A percentile compares a stretch with the other conserved stretches of the same genome.
Conservation (phyloP, 2,329 filamentous ascomycete genomes). For the Nemania sp. region DNA sequence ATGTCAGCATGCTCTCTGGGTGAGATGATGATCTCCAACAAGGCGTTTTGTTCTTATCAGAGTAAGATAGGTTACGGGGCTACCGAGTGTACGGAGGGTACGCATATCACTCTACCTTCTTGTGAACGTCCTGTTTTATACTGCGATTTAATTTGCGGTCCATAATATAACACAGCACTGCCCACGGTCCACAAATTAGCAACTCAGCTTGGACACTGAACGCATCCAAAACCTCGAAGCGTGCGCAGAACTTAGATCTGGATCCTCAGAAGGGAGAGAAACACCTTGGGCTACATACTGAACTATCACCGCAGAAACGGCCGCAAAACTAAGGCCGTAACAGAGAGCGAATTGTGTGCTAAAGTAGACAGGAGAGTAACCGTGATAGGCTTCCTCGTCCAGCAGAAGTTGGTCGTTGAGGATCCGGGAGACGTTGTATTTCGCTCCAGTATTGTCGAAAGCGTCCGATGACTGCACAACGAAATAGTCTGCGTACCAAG, state of each 20-base stretch:
- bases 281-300: constrained; percentile 38
- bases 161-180: constrained; percentile 56
- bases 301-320: constrained; percentile 62
- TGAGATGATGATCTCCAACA: background rate
- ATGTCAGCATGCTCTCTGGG: constrained; percentile 3
- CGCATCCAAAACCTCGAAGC: background rate
- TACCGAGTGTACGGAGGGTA: background rate
- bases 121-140: constrained; percentile 58
- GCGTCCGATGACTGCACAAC: constrained; percentile 63
- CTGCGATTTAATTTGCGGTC: constrained; percentile 57
- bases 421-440: constrained; percentile 65
- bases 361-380: constrained; percentile 68
- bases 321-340: constrained; percentile 70
- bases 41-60: too few species aligned
- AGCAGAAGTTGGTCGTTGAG: constrained; percentile 60
- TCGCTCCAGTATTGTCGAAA: constrained; percentile 64
- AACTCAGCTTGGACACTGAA: background rate
- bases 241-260: background rate
- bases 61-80: too few species aligned
- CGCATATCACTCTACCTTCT: constrained; percentile 42
- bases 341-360: constrained; percentile 62
- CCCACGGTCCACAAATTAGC: background rate
- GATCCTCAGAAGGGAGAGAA: background rate
- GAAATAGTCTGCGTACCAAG: constrained; percentile 62
- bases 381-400: constrained; percentile 61